phyloP scores from a whole-genome alignment of 345 rosid genomes.

The Eucalyptus cloeziana region DNA sequence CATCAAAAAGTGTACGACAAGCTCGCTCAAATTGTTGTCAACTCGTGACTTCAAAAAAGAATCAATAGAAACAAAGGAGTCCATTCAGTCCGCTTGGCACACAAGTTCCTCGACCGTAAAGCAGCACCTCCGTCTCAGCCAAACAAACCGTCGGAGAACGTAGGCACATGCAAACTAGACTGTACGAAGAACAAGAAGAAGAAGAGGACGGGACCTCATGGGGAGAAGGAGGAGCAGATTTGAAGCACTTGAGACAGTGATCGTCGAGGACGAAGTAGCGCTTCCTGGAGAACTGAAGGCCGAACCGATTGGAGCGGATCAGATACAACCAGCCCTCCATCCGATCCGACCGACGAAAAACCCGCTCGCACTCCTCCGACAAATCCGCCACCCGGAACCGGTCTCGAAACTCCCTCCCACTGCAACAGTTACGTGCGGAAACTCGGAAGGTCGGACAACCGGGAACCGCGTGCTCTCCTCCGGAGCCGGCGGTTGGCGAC shows the following conservation, averaged over 20 bases:
- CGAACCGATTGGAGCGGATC: conserved; percentile 71
- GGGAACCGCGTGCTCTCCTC: not conserved
- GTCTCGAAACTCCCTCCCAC: not conserved
- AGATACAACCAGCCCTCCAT: conserved; percentile 93
- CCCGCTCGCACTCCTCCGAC: not conserved
- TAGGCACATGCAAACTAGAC: not conserved
- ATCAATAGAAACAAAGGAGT: not conserved
- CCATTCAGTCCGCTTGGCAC: not conserved
- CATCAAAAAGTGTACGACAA: not conserved
- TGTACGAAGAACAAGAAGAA: not conserved
- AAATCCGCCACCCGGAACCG: not conserved
- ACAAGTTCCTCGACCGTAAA: not conserved
- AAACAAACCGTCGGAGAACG: not conserved
- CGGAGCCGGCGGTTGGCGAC: not conserved
- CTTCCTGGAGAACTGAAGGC: conserved; percentile 73
- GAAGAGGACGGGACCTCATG: conserved; percentile 23
- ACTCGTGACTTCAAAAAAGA: not conserved
- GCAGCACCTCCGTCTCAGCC: not conserved
- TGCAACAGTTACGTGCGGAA: not conserved
- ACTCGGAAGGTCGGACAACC: rapidly evolving
- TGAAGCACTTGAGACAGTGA: conserved; percentile 69
- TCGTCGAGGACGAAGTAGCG: conserved; percentile 67
- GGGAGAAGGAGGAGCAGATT: conserved; percentile 44
- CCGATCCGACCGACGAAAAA: not conserved
- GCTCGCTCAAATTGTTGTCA: not conserved